A percentile compares a stretch with the other conserved stretches of the same genome.
These are phyloP conservation scores for Schizothecium vesticola DNA, from an alignment of 495 filamentous ascomycete species.

Conservation along the genomic window DNA sequence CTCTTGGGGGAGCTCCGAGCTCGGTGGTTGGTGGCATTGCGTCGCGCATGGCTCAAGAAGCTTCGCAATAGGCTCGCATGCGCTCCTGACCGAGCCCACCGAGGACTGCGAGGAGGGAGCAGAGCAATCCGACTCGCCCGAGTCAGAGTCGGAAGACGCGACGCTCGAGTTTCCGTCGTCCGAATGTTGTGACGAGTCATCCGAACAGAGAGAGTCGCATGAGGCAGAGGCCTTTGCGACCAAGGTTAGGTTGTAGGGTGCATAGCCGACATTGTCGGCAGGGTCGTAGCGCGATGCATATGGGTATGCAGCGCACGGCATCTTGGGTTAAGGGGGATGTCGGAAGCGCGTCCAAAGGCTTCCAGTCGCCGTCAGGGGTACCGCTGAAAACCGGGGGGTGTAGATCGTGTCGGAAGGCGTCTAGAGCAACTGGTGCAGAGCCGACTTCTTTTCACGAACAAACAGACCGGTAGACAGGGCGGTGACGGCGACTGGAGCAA, in stretches of 20 bases:
- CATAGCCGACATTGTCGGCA: slow-evolving; percentile 45
- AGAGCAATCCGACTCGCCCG: slow-evolving; percentile 38
- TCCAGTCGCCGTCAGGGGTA: slow-evolving; percentile 50
- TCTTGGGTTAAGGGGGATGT: slow-evolving; percentile 41
- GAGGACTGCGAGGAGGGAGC: slow-evolving; percentile 26
- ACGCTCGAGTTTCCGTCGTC: slow-evolving; percentile 36
- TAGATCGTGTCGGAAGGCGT: slow-evolving; percentile 38
- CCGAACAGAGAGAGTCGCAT: slow-evolving; percentile 73
- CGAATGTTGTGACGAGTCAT: slow-evolving; percentile 55
- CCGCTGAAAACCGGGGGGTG: slow-evolving; percentile 30
- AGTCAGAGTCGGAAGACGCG: slow-evolving; percentile 36
- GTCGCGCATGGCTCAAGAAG: slow-evolving; percentile 26
- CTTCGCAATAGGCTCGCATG: slow-evolving; percentile 23
- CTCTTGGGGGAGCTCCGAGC: slow-evolving; percentile 54
- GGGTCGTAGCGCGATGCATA: slow-evolving; percentile 26
- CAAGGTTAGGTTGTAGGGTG: slow-evolving; percentile 62
- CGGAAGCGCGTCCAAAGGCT: slow-evolving; percentile 31
- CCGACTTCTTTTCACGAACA: slow-evolving; percentile 46
- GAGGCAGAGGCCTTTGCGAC: slow-evolving; percentile 70
- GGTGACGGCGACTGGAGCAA: slow-evolving; percentile 54
- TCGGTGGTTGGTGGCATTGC: slow-evolving; percentile 2
- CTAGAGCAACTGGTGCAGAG: slow-evolving; percentile 41
- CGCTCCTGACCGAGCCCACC: slow-evolving; percentile 26
- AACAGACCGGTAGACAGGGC: slow-evolving; percentile 52
- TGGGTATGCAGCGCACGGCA: slow-evolving; percentile 40